A percentile compares a stretch with the other conserved stretches of the same genome.
Evolutionary conservation across 2,329 filamentous ascomycete genomes (phyloP).

Genomic region (Hypoxylon sp.): DNA sequence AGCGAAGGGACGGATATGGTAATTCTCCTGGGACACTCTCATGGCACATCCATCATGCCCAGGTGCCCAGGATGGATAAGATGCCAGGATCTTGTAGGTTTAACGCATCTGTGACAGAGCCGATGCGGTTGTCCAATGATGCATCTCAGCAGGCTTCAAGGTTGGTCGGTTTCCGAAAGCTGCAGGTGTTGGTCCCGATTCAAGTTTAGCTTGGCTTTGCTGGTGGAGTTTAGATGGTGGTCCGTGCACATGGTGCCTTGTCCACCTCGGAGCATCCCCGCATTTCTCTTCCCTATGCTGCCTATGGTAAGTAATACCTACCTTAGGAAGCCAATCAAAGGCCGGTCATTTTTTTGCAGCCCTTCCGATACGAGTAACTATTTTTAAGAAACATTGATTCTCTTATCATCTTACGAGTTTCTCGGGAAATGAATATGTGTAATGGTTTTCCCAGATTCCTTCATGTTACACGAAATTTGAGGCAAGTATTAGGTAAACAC

Average conservation of each 20-base stretch:
- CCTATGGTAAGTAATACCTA: too few relatives aligned
- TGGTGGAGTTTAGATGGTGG: not conserved
- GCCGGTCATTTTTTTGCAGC: too few relatives aligned
- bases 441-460: too few relatives aligned
- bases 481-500: not conserved
- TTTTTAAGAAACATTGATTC: too few relatives aligned
- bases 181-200: not conserved
- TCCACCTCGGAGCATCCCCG: not conserved
- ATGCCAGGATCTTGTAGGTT: conserved; percentile 7
- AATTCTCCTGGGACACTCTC: conserved; percentile 27
- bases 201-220: not conserved
- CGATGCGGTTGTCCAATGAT: conserved; percentile 2
- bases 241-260: not conserved
- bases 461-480: too few relatives aligned
- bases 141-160: not conserved
- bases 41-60: conserved; percentile 24
- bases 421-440: too few relatives aligned
- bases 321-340: too few relatives aligned
- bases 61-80: conserved; percentile 3
- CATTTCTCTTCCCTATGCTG: too few relatives aligned
- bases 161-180: not conserved
- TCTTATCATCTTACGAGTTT: not conserved
- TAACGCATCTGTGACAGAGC: conserved; percentile 8
- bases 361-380: too few relatives aligned
- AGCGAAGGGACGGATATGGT: conserved; percentile 9